Percentiles rank a stretch among this genome's conserved stretches.
These are phyloP conservation scores for Trichoderma koningiopsis DNA, from an alignment of 2,329 filamentous ascomycete species.

Conservation along the genomic window DNA sequence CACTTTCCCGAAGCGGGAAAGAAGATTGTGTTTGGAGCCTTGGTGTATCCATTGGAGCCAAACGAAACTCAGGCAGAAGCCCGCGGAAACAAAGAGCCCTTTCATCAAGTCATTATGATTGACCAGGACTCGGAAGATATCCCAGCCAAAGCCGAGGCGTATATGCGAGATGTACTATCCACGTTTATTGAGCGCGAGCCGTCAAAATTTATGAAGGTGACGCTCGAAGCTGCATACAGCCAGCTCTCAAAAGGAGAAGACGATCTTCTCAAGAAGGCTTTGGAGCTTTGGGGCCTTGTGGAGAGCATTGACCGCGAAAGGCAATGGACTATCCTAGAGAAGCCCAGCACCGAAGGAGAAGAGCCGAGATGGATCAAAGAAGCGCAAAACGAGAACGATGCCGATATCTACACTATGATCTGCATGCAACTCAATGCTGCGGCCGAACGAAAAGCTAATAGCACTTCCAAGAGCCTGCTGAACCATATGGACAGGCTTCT, in stretches of 20 bases:
- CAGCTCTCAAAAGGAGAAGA: constrained; percentile 53
- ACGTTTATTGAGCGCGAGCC: constrained; percentile 62
- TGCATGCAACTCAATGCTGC: constrained; percentile 66
- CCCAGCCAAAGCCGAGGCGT: constrained; percentile 59
- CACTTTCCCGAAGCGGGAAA: constrained; percentile 59
- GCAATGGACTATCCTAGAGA: constrained; percentile 60
- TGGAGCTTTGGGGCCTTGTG: constrained; percentile 66
- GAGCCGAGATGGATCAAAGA: constrained; percentile 53
- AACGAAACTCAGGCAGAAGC: constrained; percentile 41
- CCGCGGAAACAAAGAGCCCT: constrained; percentile 39
- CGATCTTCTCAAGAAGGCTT: constrained; percentile 57
- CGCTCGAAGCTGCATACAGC: constrained; percentile 56
- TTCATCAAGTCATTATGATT: constrained; percentile 54
- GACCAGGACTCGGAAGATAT: constrained; percentile 64
- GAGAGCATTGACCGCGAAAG: constrained; percentile 67
- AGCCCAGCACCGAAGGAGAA: constrained; percentile 45
- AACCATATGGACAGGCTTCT: constrained; percentile 63
- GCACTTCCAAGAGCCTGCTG: constrained; percentile 59
- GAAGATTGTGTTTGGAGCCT: constrained; percentile 44
- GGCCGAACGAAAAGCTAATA: constrained; percentile 64
- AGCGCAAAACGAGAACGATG: constrained; percentile 49
- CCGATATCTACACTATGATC: constrained; percentile 62
- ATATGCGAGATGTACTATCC: constrained; percentile 60
- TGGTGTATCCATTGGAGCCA: constrained; percentile 40
- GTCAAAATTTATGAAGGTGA: constrained; percentile 61